Base-by-base conservation (phyloP, 2,329 filamentous ascomycete species). In the Capronia americana region DNA sequence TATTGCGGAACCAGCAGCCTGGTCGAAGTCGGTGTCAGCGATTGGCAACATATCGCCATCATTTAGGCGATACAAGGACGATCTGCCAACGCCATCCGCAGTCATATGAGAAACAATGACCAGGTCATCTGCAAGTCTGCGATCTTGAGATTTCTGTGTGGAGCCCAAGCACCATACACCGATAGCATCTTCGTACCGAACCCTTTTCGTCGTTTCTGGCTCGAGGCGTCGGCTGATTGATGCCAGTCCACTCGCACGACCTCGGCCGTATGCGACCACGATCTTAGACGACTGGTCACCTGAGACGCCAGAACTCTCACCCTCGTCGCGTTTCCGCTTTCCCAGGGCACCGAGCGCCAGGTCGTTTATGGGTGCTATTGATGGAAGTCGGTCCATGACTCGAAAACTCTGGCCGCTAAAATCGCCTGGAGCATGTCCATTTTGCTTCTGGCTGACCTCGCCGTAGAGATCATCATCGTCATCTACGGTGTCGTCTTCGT, bases 11-110 rank as follows among this genome's bases (percentile, higher is more conserved):
- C 93, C 95, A 69, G 93, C 92, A 54, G 92, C 92, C 3, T 91
- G 88, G 68, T 99, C 96, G 75, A 98, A 97, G 74, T 99, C 95
- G 0, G 93, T 92, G 46, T 90, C 92, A 41, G 87, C 87, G 7
- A 94, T 84, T 46, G 90, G 87, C 75, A 93, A 89, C 65, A 96
- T 88, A 2, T 88, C 88, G 32, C 88, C 87, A 0, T 86, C 87
- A n/a, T 89, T 91, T 46, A 94, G 82, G 48, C 87, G 85, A 73
- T 93, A 93, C 2, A 96, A 89, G 63, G 92, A 88, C 0, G 92
- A 94, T 51, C 88, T 89, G 77, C 94, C 92, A 64, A 87, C 89
- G 0, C 88, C 90, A 23, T 87, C 79, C 56, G 87, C 85, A 8
- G 87, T 83, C 2, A 77, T 76, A 78, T 92, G 92, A 56, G 91